These are phyloP conservation scores for Gremmenia infestans DNA, from an alignment of 2,329 filamentous ascomycete genomes.

Conservation along the genomic window DNA sequence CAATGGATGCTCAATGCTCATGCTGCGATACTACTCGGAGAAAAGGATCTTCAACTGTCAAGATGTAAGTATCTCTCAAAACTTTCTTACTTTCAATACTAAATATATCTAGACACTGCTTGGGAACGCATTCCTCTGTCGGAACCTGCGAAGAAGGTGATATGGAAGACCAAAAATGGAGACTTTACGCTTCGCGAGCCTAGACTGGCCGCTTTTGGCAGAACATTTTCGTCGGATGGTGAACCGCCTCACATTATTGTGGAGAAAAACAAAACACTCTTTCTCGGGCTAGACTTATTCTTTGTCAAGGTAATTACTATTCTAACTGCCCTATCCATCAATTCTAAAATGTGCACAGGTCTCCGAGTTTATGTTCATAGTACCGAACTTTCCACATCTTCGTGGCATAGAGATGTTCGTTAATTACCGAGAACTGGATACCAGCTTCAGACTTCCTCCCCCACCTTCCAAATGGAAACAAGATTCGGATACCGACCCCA, in stretches of 20 bases:
- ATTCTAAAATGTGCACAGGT: constrained; percentile 37
- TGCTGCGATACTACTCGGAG: constrained; percentile 57
- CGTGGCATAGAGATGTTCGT: constrained; percentile 50
- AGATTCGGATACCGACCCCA: constrained; percentile 50
- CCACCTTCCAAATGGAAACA: constrained; percentile 48
- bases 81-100: constrained; percentile 7
- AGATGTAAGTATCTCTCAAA: constrained; percentile 45
- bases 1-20: constrained; percentile 64
- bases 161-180: constrained; percentile 56
- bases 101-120: constrained; percentile 43
- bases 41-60: constrained; percentile 57
- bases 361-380: constrained; percentile 56
- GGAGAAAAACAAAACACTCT: constrained; percentile 23
- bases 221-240: constrained; percentile 40
- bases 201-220: constrained; percentile 47
- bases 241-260: constrained; percentile 14
- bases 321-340: constrained; percentile 5
- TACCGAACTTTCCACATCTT: constrained; percentile 55
- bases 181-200: constrained; percentile 50
- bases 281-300: constrained; percentile 57
- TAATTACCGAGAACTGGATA: constrained; percentile 48
- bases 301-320: constrained; percentile 54
- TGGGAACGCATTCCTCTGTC: constrained; percentile 55
- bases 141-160: constrained; percentile 48
- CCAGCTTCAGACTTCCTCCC: constrained; percentile 9